Evolutionary conservation across 1,284 basidiomycete species (phyloP).

Genomic region (Malassezia sympodialis): DNA sequence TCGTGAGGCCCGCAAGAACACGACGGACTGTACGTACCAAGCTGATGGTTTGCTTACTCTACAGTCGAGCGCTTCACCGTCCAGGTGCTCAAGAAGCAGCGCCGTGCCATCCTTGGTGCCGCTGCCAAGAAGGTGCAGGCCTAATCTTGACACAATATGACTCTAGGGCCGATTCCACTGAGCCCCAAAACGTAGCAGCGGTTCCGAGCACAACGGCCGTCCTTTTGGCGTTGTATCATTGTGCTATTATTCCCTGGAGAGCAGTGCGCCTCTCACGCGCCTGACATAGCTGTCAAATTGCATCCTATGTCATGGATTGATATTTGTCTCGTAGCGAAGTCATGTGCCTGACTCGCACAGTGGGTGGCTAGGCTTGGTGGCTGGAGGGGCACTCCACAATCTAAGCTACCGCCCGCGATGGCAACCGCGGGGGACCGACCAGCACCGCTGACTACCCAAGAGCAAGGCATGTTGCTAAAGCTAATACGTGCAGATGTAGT

Average conservation of each 20-base stretch:
- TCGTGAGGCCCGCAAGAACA: conserved; percentile 63
- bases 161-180: background rate
- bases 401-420: background rate
- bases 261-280: conserved; percentile 9
- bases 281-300: conserved; percentile 14
- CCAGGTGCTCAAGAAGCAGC: conserved; percentile 54
- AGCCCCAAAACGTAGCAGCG: conserved; percentile 14
- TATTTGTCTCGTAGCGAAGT: background rate
- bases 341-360: background rate
- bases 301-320: conserved; percentile 5
- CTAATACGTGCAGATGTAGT: conserved; percentile 9
- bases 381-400: background rate
- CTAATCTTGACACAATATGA: conserved; percentile 20
- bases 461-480: conserved; percentile 7
- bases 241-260: conserved; percentile 20
- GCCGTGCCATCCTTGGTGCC: conserved; percentile 49
- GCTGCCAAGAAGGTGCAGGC: conserved; percentile 39
- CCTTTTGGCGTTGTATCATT: conserved; percentile 3
- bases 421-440: background rate
- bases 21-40: conserved; percentile 61
- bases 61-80: conserved; percentile 63
- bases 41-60: conserved; percentile 2
- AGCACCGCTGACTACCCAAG: background rate
- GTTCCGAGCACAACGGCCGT: conserved; percentile 4
- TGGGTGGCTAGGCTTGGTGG: background rate